Conservation (phyloP, 306 rosid genomes). For the Malus orientalis region DNA sequence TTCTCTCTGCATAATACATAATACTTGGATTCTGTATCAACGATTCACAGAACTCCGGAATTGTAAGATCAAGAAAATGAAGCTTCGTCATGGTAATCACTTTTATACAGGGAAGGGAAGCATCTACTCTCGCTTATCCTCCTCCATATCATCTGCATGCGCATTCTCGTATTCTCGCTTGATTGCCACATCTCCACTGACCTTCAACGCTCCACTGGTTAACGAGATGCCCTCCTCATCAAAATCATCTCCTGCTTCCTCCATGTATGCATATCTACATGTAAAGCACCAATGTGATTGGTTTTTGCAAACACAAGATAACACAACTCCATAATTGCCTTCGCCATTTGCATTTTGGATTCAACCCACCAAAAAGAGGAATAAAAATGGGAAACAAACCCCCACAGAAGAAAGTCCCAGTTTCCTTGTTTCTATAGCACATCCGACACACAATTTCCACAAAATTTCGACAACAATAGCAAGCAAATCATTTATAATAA, state of each 20-base stretch:
- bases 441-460: too few relatives aligned
- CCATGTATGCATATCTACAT: conserved; percentile 74
- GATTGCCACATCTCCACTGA: conserved; percentile 38
- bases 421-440: too few relatives aligned
- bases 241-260: conserved; percentile 70
- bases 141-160: conserved; percentile 66
- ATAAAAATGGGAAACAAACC: too few relatives aligned
- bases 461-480: background rate
- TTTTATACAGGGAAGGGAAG: conserved; percentile 8
- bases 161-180: conserved; percentile 43
- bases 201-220: conserved; percentile 47
- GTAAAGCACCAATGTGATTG: background rate
- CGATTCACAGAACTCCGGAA: conserved; percentile 24
- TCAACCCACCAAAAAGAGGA: background rate
- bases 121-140: conserved; percentile 77
- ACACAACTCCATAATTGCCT: too few relatives aligned
- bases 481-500: background rate
- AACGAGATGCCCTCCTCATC: conserved; percentile 87
- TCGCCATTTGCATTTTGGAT: background rate
- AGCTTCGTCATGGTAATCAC: background rate
- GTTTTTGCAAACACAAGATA: too few relatives aligned
- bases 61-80: background rate
- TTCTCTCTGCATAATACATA: conserved; percentile 23
- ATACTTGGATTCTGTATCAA: conserved; percentile 6
- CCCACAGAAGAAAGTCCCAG: too few relatives aligned